phyloP scores from a whole-genome alignment of 2,329 filamentous ascomycete genomes.

The Dothistroma pini region DNA sequence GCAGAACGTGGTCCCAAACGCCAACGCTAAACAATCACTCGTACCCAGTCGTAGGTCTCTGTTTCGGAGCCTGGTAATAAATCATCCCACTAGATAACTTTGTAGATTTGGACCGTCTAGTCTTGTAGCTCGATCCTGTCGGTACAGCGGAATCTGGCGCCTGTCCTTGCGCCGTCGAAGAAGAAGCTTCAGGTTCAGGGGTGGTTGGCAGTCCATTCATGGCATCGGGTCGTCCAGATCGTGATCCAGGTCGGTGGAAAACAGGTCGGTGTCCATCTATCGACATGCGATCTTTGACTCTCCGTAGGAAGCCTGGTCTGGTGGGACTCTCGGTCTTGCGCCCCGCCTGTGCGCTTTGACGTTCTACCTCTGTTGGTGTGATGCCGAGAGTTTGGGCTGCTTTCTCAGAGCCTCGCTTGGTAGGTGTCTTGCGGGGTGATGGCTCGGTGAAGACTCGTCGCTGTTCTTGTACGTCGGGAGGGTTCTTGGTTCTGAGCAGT shows the following conservation, averaged over 20 bases:
- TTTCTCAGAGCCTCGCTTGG: background rate
- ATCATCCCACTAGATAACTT: conserved; percentile 27
- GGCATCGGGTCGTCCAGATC: background rate
- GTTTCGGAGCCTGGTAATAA: conserved; percentile 22
- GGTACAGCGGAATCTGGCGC: background rate
- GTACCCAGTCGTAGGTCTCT: conserved; percentile 9
- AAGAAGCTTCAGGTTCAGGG: background rate
- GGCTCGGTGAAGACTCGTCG: conserved; percentile 1
- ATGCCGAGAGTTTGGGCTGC: background rate
- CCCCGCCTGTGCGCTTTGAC: background rate
- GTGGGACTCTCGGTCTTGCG: background rate
- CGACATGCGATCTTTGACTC: conserved; percentile 10
- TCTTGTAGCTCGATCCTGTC: conserved; percentile 3
- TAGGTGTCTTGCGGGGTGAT: background rate
- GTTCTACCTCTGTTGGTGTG: background rate
- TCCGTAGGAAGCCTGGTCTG: conserved; percentile 2
- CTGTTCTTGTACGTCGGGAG: conserved; percentile 5
- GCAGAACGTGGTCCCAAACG: no score
- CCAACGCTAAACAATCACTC: background rate
- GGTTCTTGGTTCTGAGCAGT: conserved; percentile 22
- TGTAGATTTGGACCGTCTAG: conserved; percentile 15
- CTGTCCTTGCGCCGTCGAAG: background rate
- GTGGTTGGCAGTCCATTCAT: background rate
- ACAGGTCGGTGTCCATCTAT: conserved; percentile 2
- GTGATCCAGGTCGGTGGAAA: conserved; percentile 5